Evolutionary conservation across 2,329 filamentous ascomycete genomes (phyloP).

Genomic region (Nakataea oryzae): DNA sequence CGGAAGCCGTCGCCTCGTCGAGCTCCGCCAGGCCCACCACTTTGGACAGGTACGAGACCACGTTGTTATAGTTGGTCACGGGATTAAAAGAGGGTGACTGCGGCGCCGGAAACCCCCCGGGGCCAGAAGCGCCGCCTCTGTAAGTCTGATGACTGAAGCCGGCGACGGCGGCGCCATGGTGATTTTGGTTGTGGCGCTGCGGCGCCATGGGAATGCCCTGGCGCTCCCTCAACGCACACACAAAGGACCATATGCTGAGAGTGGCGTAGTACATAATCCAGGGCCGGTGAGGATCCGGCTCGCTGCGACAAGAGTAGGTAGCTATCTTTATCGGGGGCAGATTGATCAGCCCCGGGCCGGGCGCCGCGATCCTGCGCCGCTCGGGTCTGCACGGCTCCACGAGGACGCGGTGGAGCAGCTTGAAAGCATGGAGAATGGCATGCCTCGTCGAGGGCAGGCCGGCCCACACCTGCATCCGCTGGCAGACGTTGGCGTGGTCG

Average conservation of each 20-base stretch:
- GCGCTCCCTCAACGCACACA: constrained; percentile 60
- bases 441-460: constrained; percentile 64
- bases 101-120: background rate
- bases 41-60: constrained; percentile 40
- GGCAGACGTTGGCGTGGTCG: constrained; percentile 63
- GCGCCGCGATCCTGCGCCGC: constrained; percentile 4
- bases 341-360: constrained; percentile 7
- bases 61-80: constrained; percentile 18
- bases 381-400: constrained; percentile 34
- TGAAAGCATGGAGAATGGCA: constrained; percentile 75
- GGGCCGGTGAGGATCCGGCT: constrained; percentile 73
- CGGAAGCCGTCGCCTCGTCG: constrained; percentile 53
- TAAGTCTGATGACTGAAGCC: background rate
- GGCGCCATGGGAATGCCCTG: background rate
- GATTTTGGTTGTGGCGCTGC: constrained; percentile 14
- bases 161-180: background rate
- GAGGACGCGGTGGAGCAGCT: constrained; percentile 68
- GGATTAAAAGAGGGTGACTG: background rate
- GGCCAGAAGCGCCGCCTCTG: background rate
- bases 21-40: constrained; percentile 63
- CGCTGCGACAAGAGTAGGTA: constrained; percentile 62
- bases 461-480: constrained; percentile 74
- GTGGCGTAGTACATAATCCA: constrained; percentile 88
- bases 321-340: constrained; percentile 27
- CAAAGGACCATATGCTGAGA: constrained; percentile 80